A percentile compares a stretch with the other conserved stretches of the same genome.
These are phyloP conservation scores for Diphasiastrum complanatum DNA, from an alignment of 83 land plant species.

Conservation along the genomic window DNA sequence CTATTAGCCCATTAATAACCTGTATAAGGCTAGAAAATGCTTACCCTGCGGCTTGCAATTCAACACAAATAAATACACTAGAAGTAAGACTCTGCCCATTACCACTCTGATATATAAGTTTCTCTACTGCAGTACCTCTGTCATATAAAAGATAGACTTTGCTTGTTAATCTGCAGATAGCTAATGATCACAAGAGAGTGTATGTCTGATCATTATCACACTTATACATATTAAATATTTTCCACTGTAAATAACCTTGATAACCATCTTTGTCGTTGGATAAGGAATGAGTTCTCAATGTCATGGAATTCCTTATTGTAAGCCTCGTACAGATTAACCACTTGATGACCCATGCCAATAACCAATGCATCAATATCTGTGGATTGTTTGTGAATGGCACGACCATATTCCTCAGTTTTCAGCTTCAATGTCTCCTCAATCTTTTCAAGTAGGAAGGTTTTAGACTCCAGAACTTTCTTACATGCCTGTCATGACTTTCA, in stretches of 20 bases:
- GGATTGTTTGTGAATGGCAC: constrained; percentile 23
- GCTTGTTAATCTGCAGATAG: too few species aligned
- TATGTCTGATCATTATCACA: neutral
- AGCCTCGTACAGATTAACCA: constrained; percentile 1
- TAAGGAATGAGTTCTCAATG: constrained; percentile 26
- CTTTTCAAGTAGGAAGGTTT: constrained; percentile 11
- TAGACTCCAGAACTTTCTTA: constrained; percentile 20
- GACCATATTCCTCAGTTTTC: constrained; percentile 29
- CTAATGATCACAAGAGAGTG: neutral
- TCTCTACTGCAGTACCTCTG: too few species aligned
- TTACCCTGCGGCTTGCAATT: too few species aligned
- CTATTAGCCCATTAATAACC: neutral
- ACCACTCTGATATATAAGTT: too few species aligned
- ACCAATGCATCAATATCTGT: constrained; percentile 22
- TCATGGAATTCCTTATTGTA: constrained; percentile 2
- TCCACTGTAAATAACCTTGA: constrained; percentile 4
- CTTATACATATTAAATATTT: neutral
- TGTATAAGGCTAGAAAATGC: neutral
- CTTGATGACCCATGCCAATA: constrained; percentile 25
- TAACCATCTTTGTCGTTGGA: constrained; percentile 16
- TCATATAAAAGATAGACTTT: too few species aligned
- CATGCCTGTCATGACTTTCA: constrained; percentile 20
- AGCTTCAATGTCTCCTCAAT: constrained; percentile 19
- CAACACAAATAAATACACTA: too few species aligned
- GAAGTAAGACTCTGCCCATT: too few species aligned